A percentile compares a stretch with the other conserved stretches of the same genome.
These are phyloP conservation scores for Annona squamosa DNA, from an alignment of 164 flowering plant genomes.

Conservation along the genomic window DNA sequence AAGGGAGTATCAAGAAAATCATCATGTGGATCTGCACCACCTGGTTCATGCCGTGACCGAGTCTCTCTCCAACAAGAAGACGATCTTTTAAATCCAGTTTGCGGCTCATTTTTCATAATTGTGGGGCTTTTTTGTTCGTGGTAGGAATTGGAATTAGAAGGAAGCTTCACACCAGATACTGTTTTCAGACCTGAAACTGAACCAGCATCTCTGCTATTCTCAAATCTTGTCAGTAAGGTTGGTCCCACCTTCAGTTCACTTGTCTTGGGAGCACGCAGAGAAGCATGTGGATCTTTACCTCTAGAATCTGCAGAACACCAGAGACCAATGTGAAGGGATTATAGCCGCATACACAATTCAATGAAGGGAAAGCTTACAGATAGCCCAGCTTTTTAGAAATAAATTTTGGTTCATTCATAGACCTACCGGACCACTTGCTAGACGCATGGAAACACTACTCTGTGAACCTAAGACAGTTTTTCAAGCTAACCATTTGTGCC, in stretches of 20 bases:
- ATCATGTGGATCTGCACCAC: constrained; percentile 81
- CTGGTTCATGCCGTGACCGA: constrained; percentile 45
- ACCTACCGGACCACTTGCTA: not conserved
- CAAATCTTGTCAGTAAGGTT: constrained; percentile 13
- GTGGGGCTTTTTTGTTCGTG: constrained; percentile 20
- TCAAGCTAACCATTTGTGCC: not conserved
- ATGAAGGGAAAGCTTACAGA: not conserved
- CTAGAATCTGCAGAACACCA: constrained; percentile 20
- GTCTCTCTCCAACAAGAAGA: constrained; percentile 75
- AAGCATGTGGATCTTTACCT: constrained; percentile 14
- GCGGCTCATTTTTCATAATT: constrained; percentile 23
- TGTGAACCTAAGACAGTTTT: not conserved
- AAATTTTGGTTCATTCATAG: not conserved
- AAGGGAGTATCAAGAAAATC: constrained; percentile 88
- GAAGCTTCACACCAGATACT: constrained; percentile 12
- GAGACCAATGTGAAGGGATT: constrained; percentile 3
- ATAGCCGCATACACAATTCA: not conserved
- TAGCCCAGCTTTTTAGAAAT: not conserved
- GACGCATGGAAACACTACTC: not conserved
- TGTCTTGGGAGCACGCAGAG: constrained; percentile 13
- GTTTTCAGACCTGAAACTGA: constrained; percentile 22
- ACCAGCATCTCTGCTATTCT: constrained; percentile 21
- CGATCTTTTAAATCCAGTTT: constrained; percentile 46
- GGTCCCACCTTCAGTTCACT: constrained; percentile 20
- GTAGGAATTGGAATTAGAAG: constrained; percentile 21